Base-by-base conservation (phyloP, 768 basidiomycete species). In the Serendipita indica region DNA sequence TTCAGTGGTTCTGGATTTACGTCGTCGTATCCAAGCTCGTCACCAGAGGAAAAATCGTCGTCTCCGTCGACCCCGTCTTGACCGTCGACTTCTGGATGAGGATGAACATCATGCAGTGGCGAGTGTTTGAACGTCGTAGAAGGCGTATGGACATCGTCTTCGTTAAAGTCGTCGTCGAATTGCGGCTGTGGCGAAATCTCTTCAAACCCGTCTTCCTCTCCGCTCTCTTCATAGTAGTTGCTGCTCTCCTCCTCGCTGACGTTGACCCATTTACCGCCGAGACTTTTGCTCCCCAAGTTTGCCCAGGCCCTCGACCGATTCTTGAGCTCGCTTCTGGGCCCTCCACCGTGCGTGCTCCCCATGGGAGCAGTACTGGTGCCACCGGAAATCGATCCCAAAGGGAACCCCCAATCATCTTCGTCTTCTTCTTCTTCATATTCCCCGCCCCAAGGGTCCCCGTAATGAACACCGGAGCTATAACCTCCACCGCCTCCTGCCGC, bases 1-100 rank as follows among this genome's bases (percentile, higher is more conserved):
- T 73, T 69, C 1, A 87, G 74, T 39, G 73, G 74, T 27, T 56
- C 65, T 10, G 67, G 68, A 2, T 60, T 60, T 3, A 45, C 43
- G 18, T 41, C 60, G 16, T 54, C 45, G n/a, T n/a, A n/a, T 2
- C 61, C 64, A 1, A 60, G 65, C 13, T 69, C 68, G 16, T 54
- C 22, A 16, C 32, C 49, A 2, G 49, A 22, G 22, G 49, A 54
- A 30, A 22, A 27, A 30, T 66, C 69, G 22, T 67, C 68, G n/a
- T 60, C 49, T 27, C 49, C 49, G 25, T 54, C 49, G 7, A 54
- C 30, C 25, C 32, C 49, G 30, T 33, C 22, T 7, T 54, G 49
- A 30, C n/a, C 49, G 10, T 54, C 49, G 16, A 54, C 22, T 27
- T 54, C 25, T 1, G 49, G 22, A 27, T 54, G 32, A n/a, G 10